phyloP scores from a whole-genome alignment of 139 green algal species.

The Dunaliella sp. region DNA sequence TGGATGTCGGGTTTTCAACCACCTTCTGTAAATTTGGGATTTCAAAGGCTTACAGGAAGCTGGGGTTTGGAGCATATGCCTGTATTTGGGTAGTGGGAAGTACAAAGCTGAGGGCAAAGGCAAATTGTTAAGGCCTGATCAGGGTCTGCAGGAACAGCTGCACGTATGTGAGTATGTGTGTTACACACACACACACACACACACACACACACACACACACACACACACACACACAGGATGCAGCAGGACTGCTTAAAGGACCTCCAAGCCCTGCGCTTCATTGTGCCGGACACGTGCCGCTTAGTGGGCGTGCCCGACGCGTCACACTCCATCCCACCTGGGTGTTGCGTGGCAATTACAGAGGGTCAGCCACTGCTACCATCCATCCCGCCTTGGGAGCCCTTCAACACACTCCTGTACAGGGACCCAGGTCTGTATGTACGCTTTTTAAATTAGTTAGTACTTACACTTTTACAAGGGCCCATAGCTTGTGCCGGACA shows the following conservation, averaged over 20 bases:
- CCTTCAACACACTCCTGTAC: background rate
- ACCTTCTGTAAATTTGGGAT: no score
- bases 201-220: background rate
- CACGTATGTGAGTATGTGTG: no score
- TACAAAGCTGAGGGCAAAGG: no score
- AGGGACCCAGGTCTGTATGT: background rate
- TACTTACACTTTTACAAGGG: no score
- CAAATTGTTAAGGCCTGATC: no score
- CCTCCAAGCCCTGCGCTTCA: background rate
- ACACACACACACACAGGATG: background rate
- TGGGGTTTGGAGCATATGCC: no score
- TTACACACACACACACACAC: background rate
- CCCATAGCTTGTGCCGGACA: no score
- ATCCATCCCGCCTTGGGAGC: background rate
- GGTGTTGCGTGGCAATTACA: background rate
- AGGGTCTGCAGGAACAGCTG: no score
- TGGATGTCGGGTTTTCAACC: no score
- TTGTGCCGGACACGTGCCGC: background rate
- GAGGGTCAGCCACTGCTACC: background rate
- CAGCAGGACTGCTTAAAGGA: background rate
- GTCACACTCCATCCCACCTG: background rate
- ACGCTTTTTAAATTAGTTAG: no score
- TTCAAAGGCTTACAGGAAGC: no score
- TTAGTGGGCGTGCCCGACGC: background rate
- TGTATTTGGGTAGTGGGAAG: no score